Evolutionary conservation across 352 stramenopile genomes (phyloP).

Genomic region (Peronospora farinosa): DNA sequence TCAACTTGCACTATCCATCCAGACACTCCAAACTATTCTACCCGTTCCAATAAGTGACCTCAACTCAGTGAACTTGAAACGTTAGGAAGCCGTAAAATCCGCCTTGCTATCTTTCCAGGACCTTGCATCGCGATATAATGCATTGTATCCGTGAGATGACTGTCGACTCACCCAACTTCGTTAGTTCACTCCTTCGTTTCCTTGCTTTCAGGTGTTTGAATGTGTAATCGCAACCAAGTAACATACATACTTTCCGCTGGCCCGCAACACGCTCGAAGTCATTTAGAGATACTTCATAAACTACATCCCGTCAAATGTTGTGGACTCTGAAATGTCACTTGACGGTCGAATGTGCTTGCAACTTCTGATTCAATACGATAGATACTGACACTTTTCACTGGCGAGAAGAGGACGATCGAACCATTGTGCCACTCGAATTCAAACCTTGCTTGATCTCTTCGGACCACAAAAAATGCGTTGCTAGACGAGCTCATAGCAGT

Average conservation of each 20-base stretch:
- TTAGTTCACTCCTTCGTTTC: slow-evolving; percentile 17
- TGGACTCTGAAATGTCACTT: slow-evolving; percentile 18
- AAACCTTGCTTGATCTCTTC: slow-evolving; percentile 35
- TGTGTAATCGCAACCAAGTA: slow-evolving; percentile 38
- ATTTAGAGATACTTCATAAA: slow-evolving; percentile 34
- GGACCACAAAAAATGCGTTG: slow-evolving; percentile 34
- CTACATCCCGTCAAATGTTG: slow-evolving; percentile 33
- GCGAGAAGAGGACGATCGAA: slow-evolving; percentile 36
- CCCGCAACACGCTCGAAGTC: slow-evolving; percentile 22
- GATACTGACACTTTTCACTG: slow-evolving; percentile 31
- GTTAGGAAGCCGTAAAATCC: slow-evolving; percentile 50
- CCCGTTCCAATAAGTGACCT: slow-evolving; percentile 19
- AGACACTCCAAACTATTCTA: slow-evolving; percentile 12
- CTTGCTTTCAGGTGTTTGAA: slow-evolving; percentile 21
- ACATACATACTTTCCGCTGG: slow-evolving; percentile 5
- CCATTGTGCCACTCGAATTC: slow-evolving; percentile 23
- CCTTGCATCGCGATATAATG: slow-evolving; percentile 26
- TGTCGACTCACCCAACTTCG: slow-evolving; percentile 39
- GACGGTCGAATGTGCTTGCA: too few species aligned
- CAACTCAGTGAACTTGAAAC: slow-evolving; percentile 37
- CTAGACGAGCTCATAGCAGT: slow-evolving; percentile 23
- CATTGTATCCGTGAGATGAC: slow-evolving; percentile 41
- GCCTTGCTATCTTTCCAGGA: slow-evolving; percentile 9
- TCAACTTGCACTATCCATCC: slow-evolving; percentile 13
- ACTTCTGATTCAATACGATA: slow-evolving; percentile 10